Percentiles rank a stretch among this genome's conserved stretches.
These are phyloP conservation scores for Skeletonema potamos DNA, from an alignment of 108 stramenopile species.

Conservation along the genomic window DNA sequence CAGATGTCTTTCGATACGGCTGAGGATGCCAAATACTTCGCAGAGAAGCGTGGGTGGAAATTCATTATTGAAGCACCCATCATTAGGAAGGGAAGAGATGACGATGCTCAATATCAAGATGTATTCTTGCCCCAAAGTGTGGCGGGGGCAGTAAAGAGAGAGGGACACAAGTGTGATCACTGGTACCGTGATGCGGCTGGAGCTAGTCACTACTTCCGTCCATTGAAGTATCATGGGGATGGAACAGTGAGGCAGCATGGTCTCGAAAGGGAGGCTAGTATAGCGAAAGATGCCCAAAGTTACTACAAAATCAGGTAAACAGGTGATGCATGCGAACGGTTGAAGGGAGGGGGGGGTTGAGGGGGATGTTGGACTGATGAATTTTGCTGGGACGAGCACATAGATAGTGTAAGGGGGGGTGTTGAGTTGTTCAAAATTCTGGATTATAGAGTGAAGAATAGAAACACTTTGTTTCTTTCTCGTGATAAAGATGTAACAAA, in stretches of 20 bases:
- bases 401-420: background rate
- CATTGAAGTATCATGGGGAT: constrained; percentile 88
- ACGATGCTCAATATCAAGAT: constrained; percentile 85
- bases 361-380: background rate
- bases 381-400: background rate
- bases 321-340: background rate
- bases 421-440: background rate
- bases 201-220: constrained; percentile 83
- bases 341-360: background rate
- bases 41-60: constrained; percentile 92
- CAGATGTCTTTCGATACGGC: constrained; percentile 83
- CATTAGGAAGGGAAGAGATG: constrained; percentile 58
- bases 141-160: constrained; percentile 57
- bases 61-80: constrained; percentile 78
- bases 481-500: constrained; percentile 1
- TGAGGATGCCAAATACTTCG: constrained; percentile 90
- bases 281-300: constrained; percentile 56
- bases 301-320: constrained; percentile 84
- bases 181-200: constrained; percentile 73
- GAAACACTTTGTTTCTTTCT: background rate
- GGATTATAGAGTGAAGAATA: background rate
- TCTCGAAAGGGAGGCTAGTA: constrained; percentile 55
- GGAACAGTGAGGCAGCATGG: constrained; percentile 82
- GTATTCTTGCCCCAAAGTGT: constrained; percentile 84
- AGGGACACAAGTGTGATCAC: constrained; percentile 71